Evolutionary conservation across 257 asterid genomes (phyloP).

Genomic region (Scutellaria galericulata): DNA sequence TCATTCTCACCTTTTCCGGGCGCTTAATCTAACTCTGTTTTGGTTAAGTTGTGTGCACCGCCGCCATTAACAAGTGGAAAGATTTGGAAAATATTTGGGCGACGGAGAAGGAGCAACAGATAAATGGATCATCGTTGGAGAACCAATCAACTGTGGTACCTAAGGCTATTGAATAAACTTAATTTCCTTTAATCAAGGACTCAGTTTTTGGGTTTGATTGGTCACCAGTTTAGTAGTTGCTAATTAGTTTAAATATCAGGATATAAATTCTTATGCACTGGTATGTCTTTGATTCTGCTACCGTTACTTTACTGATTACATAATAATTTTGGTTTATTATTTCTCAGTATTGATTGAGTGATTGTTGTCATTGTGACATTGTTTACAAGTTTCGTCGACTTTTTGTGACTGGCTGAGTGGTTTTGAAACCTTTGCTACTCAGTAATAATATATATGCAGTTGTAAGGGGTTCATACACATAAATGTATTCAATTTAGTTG

Average conservation of each 20-base stretch:
- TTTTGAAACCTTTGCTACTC: too few species aligned
- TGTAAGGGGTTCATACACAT: too few species aligned
- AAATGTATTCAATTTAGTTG: neutral
- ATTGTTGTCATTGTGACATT: constrained; percentile 1
- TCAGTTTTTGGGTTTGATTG: constrained; percentile 16
- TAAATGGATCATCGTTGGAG: constrained; percentile 37
- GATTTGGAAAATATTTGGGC: constrained; percentile 48
- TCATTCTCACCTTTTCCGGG: too few species aligned
- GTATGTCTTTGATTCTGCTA: constrained; percentile 11
- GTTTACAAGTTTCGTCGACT: neutral
- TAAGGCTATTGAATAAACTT: constrained; percentile 42
- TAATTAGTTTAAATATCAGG: neutral
- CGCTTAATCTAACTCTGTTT: too few species aligned
- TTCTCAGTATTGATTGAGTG: constrained; percentile 1
- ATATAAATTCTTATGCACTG: neutral
- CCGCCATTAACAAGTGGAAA: constrained; percentile 65
- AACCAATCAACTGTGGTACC: constrained; percentile 45
- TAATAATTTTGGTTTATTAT: neutral
- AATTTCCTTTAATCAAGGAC: neutral
- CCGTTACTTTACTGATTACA: neutral
- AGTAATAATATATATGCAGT: too few species aligned
- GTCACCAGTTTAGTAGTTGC: neutral
- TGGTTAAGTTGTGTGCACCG: constrained; percentile 48
- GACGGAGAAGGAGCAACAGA: constrained; percentile 48
- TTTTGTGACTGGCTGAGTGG: neutral